These are phyloP conservation scores for Beta macrorhiza DNA, from an alignment of 179 eudicot species.

Conservation along the genomic window DNA sequence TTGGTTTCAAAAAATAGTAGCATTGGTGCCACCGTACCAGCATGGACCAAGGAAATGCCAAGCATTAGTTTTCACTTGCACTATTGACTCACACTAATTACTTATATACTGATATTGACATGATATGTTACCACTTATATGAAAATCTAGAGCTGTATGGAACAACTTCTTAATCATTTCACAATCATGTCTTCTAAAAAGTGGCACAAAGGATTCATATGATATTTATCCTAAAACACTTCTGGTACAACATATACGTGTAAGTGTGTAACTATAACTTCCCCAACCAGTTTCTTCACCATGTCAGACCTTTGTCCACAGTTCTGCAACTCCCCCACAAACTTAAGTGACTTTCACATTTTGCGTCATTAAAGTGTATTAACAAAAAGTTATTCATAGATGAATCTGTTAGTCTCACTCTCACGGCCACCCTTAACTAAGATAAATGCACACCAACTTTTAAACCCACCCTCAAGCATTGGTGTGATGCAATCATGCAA, in stretches of 20 bases:
- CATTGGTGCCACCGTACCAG: neutral
- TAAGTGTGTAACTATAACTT: no score
- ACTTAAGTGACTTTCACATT: no score
- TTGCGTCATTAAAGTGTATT: neutral
- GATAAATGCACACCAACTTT: neutral
- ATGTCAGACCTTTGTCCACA: neutral
- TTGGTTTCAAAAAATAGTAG: neutral
- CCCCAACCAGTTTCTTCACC: neutral
- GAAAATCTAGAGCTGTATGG: neutral
- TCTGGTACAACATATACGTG: neutral
- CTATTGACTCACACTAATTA: neutral
- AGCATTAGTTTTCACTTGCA: neutral
- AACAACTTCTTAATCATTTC: neutral
- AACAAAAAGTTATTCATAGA: no score
- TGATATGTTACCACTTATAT: neutral
- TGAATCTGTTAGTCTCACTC: no score
- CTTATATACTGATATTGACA: neutral
- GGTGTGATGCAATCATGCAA: no score
- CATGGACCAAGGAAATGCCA: neutral
- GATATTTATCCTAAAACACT: neutral
- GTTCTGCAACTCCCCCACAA: neutral
- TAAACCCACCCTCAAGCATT: no score
- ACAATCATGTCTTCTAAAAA: neutral
- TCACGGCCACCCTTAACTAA: neutral
- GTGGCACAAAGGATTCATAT: conserved; percentile 5